Evolutionary conservation across 148 eudicot species (phyloP).

Genomic region (Dianthus caryophyllus): DNA sequence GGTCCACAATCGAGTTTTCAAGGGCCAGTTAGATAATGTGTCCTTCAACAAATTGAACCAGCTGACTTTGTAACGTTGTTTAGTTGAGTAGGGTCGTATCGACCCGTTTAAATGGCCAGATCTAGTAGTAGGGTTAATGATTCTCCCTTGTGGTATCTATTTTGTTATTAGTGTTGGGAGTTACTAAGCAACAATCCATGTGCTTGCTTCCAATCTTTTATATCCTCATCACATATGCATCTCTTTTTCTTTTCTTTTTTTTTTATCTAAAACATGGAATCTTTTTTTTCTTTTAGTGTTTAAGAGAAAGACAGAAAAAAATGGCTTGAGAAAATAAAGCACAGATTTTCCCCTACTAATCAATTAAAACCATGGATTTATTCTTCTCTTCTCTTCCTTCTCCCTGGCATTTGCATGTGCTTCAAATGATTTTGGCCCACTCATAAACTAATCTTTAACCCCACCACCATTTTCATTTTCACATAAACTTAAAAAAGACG

Average conservation of each 20-base stretch:
- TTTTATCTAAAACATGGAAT: slow-evolving; percentile 36
- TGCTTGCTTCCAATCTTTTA: slow-evolving; percentile 25
- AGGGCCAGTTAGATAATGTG: too few species aligned
- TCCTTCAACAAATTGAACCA: too few species aligned
- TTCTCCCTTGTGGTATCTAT: slow-evolving; percentile 18
- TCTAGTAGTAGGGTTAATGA: slow-evolving; percentile 20
- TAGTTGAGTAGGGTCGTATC: too few species aligned
- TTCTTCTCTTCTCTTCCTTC: background rate
- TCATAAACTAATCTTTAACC: slow-evolving; percentile 25
- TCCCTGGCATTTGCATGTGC: slow-evolving; percentile 87
- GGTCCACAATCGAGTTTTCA: too few species aligned
- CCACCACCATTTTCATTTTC: slow-evolving; percentile 25
- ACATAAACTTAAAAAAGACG: background rate
- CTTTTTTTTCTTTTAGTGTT: slow-evolving; percentile 26
- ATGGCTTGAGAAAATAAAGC: background rate
- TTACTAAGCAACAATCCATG: slow-evolving; percentile 32
- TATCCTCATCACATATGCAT: slow-evolving; percentile 18
- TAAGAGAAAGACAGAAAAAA: background rate
- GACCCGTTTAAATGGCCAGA: too few species aligned
- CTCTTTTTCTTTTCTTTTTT: too few species aligned
- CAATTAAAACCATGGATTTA: slow-evolving; percentile 5
- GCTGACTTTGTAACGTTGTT: too few species aligned
- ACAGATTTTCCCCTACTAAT: background rate
- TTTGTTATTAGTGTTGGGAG: slow-evolving; percentile 12
- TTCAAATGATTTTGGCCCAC: slow-evolving; percentile 51